Evolutionary conservation across 257 asterid genomes (phyloP).

Genomic region (Salvia rosmarinus): DNA sequence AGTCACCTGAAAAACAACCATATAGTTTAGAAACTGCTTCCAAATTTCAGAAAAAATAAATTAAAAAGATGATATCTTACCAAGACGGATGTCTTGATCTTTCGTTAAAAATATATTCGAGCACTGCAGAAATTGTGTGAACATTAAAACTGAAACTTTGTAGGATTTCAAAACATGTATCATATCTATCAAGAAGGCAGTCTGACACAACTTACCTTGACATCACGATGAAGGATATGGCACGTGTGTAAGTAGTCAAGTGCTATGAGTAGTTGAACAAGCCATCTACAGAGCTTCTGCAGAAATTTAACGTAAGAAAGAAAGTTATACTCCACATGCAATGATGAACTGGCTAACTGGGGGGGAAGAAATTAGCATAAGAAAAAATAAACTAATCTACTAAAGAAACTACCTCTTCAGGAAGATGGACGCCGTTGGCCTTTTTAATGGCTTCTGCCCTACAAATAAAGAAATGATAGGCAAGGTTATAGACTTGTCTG

Average conservation of each 20-base stretch:
- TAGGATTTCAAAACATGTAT: slow-evolving; percentile 10
- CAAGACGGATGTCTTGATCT: slow-evolving; percentile 89
- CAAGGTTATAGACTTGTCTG: slow-evolving; percentile 24
- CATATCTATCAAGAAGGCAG: slow-evolving; percentile 22
- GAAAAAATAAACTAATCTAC: not conserved
- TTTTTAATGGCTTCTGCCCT: slow-evolving; percentile 88
- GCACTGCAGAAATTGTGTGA: slow-evolving; percentile 61
- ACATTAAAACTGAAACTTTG: slow-evolving; percentile 18
- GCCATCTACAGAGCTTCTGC: slow-evolving; percentile 90
- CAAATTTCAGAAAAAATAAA: slow-evolving; percentile 10
- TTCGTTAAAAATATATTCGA: slow-evolving; percentile 86
- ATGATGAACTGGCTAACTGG: slow-evolving; percentile 2
- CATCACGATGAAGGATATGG: slow-evolving; percentile 94
- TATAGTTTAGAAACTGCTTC: slow-evolving; percentile 36
- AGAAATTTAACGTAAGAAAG: slow-evolving; percentile 28
- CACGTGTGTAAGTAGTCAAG: slow-evolving; percentile 84
- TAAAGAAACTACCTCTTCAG: slow-evolving; percentile 68
- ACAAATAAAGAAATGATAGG: slow-evolving; percentile 38
- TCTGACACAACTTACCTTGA: slow-evolving; percentile 60
- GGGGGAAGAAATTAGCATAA: not conserved
- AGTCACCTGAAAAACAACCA: slow-evolving; percentile 69
- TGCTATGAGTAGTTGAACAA: slow-evolving; percentile 89
- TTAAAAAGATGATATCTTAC: slow-evolving; percentile 44
- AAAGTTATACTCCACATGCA: slow-evolving; percentile 16
- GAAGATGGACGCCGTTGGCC: slow-evolving; percentile 67